These are phyloP conservation scores for Aphanomyces stellatus DNA, from an alignment of 352 stramenopile species.

Conservation along the genomic window DNA sequence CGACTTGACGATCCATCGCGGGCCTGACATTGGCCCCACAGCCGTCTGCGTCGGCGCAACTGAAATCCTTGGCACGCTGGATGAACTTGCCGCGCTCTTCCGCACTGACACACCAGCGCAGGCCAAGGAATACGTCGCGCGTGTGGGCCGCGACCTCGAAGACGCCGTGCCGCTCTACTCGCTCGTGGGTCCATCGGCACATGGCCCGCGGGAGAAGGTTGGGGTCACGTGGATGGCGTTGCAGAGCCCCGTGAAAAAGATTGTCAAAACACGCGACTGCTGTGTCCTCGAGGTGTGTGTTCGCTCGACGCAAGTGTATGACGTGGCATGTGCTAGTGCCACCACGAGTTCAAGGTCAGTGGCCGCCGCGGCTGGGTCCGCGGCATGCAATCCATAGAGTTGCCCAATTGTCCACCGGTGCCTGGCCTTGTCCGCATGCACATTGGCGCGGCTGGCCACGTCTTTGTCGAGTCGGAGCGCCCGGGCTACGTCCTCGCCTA, in stretches of 20 bases:
- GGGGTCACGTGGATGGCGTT: background rate
- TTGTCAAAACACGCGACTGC: background rate
- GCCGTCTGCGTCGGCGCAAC: too few relatives aligned
- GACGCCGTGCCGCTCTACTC: background rate
- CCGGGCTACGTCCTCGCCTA: background rate
- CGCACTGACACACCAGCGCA: background rate
- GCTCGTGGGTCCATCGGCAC: background rate
- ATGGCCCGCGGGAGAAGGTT: background rate
- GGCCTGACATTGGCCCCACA: too few relatives aligned
- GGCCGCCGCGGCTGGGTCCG: background rate
- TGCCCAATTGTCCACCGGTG: background rate
- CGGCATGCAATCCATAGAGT: background rate
- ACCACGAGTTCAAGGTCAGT: background rate
- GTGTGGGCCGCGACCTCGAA: background rate
- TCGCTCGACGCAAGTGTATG: too few relatives aligned
- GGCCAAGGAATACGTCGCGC: background rate
- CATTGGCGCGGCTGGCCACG: background rate
- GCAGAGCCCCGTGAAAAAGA: background rate
- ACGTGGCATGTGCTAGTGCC: too few relatives aligned
- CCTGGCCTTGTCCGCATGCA: background rate
- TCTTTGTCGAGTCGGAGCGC: background rate
- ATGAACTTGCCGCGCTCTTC: background rate
- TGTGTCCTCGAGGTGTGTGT: background rate
- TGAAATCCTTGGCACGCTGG: too few relatives aligned
- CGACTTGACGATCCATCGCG: too few relatives aligned